Conservation (phyloP, 2,329 filamentous ascomycete species). For the Byssoonygena ceratinophila region DNA sequence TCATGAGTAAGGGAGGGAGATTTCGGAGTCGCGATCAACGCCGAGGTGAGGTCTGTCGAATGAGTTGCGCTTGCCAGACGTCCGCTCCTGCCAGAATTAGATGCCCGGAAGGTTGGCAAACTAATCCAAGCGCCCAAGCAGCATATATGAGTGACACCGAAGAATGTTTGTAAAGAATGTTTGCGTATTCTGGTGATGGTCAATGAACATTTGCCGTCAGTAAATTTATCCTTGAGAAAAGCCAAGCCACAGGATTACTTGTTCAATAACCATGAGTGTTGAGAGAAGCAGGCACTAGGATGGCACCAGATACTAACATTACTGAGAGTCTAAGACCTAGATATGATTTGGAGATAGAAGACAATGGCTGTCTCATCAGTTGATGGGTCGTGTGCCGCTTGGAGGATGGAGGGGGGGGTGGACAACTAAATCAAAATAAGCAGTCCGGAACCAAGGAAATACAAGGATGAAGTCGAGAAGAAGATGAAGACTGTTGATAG, state of each 20-base stretch:
- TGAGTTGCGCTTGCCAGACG: conserved; percentile 1
- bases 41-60: not conserved
- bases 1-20: conserved; percentile 39
- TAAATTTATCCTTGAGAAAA: not conserved
- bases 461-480: not conserved
- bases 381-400: conserved; percentile 9
- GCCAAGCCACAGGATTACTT: not conserved
- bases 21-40: not conserved
- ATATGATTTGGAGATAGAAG: not conserved
- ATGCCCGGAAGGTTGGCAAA: conserved; percentile 2
- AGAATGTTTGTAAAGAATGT: too few species aligned
- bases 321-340: not conserved
- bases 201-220: not conserved
- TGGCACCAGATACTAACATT: conserved; percentile 5
- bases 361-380: not conserved
- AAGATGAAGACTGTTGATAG: too few species aligned
- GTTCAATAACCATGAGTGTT: not conserved
- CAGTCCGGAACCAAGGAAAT: not conserved
- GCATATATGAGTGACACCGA: not conserved
- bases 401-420: conserved; percentile 5
- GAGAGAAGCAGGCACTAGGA: not conserved
- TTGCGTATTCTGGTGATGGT: not conserved
- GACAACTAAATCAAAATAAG: too few species aligned
- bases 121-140: conserved; percentile 1
- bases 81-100: conserved; percentile 4